These are phyloP conservation scores for Zygotorulaspora danielsina DNA, from an alignment of 805 yeast genomes.

Conservation along the genomic window DNA sequence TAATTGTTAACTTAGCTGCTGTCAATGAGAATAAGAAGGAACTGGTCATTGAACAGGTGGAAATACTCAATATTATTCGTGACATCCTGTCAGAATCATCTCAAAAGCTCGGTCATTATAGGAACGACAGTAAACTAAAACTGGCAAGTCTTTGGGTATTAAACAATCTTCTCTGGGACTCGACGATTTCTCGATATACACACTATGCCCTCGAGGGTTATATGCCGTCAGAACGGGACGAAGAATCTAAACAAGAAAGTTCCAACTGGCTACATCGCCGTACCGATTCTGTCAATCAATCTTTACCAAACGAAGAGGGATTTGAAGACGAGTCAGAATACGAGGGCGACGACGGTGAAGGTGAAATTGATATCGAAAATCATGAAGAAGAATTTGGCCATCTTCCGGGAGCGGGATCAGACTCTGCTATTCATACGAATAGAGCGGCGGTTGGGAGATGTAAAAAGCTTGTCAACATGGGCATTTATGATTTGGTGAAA, in stretches of 20 bases:
- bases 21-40: conserved; percentile 35
- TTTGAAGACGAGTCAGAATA: conserved; percentile 9
- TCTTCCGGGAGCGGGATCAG: conserved; percentile 8
- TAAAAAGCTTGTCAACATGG: conserved; percentile 27
- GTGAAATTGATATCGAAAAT: conserved; percentile 9
- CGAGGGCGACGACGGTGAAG: conserved; percentile 10
- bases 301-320: conserved; percentile 6
- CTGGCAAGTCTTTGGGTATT: conserved; percentile 33
- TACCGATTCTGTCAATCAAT: background rate
- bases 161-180: conserved; percentile 34
- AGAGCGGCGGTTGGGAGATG: conserved; percentile 28
- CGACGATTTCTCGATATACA: conserved; percentile 26
- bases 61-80: conserved; percentile 25
- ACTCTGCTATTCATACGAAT: conserved; percentile 14
- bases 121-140: conserved; percentile 29
- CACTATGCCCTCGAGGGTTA: conserved; percentile 24
- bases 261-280: background rate
- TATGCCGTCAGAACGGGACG: conserved; percentile 10
- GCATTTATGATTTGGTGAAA: conserved; percentile 30
- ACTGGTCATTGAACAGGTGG: conserved; percentile 31
- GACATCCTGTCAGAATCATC: conserved; percentile 26
- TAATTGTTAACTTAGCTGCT: conserved; percentile 34
- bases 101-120: conserved; percentile 15
- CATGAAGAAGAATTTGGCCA: conserved; percentile 20
- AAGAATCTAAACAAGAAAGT: background rate